phyloP scores from a whole-genome alignment of 805 yeast species.

The Kuraishia floccosa region DNA sequence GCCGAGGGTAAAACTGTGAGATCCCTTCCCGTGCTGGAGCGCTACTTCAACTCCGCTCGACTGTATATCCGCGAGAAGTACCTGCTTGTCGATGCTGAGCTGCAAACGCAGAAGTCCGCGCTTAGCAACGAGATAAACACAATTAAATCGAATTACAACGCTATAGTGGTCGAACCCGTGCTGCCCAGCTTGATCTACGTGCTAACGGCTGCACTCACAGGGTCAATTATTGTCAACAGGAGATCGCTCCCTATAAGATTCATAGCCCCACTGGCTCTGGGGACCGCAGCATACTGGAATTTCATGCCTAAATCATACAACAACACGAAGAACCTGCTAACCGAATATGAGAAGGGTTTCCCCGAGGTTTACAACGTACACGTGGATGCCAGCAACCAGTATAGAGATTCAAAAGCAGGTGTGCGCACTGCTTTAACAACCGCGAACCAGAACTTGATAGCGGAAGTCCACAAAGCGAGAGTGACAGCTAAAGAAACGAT shows the following conservation, averaged over 20 bases:
- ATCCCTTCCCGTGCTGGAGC: conserved; percentile 34
- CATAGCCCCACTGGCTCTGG: conserved; percentile 37
- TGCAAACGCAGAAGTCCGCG: conserved; percentile 33
- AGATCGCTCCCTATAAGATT: conserved; percentile 38
- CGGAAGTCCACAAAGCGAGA: too few relatives aligned
- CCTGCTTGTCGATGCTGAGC: conserved; percentile 28
- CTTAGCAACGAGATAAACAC: conserved; percentile 27
- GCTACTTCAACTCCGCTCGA: conserved; percentile 27
- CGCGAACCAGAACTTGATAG: too few relatives aligned
- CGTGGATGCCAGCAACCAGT: conserved; percentile 4
- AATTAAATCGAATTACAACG: conserved; percentile 18
- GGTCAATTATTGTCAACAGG: conserved; percentile 40
- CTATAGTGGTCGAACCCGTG: conserved; percentile 36
- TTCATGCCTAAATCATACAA: conserved; percentile 40
- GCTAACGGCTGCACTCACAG: conserved; percentile 42
- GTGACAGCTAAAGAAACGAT: too few relatives aligned
- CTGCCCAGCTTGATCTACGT: conserved; percentile 45
- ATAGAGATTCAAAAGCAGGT: too few relatives aligned
- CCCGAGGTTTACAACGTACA: conserved; percentile 23
- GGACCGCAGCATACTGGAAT: conserved; percentile 27
- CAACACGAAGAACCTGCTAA: conserved; percentile 16
- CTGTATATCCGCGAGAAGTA: conserved; percentile 23
- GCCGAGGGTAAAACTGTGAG: conserved; percentile 46
- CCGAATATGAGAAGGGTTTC: conserved; percentile 18
- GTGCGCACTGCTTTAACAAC: too few relatives aligned